Conservation (phyloP, 2,329 filamentous ascomycete genomes). For the Nakataea oryzae region DNA sequence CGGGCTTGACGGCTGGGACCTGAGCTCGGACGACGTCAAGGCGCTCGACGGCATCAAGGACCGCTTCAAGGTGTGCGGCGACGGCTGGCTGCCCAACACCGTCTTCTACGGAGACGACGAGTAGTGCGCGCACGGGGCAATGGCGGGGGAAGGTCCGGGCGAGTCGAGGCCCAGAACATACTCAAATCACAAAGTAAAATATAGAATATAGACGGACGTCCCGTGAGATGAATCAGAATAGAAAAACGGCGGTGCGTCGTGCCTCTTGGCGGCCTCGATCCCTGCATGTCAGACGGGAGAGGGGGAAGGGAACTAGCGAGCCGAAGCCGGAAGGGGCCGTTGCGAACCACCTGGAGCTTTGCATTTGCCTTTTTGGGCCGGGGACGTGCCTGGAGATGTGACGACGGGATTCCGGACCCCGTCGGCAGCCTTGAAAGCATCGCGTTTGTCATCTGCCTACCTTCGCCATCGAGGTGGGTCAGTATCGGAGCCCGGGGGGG, state of each 20-base stretch:
- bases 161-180: no score
- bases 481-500: no score
- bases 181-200: background rate
- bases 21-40: slow-evolving; percentile 63
- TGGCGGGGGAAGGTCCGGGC: background rate
- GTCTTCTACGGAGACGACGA: slow-evolving; percentile 81
- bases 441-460: background rate
- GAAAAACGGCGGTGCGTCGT: background rate
- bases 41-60: slow-evolving; percentile 58
- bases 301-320: no score
- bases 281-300: no score
- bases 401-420: no score
- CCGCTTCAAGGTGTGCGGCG: slow-evolving; percentile 74
- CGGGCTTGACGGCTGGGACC: slow-evolving; percentile 60
- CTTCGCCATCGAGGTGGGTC: no score
- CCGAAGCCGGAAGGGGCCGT: no score
- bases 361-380: no score
- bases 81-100: slow-evolving; percentile 63
- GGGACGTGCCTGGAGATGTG: no score
- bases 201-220: no score
- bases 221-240: background rate
- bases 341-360: no score
- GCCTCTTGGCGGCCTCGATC: background rate
- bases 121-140: slow-evolving; percentile 33
- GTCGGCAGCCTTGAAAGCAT: background rate